These are phyloP conservation scores for Boletus smithii DNA, from an alignment of 1,284 basidiomycete species.

Conservation along the genomic window DNA sequence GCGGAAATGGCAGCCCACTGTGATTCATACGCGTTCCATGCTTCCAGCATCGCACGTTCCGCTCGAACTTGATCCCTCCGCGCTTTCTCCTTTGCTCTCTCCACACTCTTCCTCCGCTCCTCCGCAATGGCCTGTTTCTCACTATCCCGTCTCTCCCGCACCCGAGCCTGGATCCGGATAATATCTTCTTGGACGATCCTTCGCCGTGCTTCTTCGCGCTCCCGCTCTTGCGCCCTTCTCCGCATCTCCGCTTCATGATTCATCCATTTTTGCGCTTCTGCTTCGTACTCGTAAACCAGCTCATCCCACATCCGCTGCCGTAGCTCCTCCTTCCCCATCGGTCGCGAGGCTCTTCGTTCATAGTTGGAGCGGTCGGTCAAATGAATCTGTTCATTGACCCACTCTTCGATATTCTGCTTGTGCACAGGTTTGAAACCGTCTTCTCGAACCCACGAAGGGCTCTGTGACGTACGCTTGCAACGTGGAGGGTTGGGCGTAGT, in stretches of 20 bases:
- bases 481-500: slow-evolving; percentile 24
- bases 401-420: slow-evolving; percentile 53
- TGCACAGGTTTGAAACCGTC: slow-evolving; percentile 43
- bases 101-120: slow-evolving; percentile 33
- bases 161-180: slow-evolving; percentile 43
- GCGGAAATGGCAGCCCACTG: slow-evolving; percentile 51
- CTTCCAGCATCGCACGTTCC: slow-evolving; percentile 43
- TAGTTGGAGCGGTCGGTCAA: slow-evolving; percentile 31
- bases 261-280: slow-evolving; percentile 52
- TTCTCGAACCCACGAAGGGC: slow-evolving; percentile 55
- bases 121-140: slow-evolving; percentile 43
- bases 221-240: slow-evolving; percentile 40
- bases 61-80: slow-evolving; percentile 38
- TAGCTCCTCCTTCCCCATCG: slow-evolving; percentile 28
- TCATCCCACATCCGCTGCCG: slow-evolving; percentile 49
- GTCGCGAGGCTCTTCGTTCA: slow-evolving; percentile 19
- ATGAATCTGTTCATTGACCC: slow-evolving; percentile 54
- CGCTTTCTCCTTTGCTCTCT: slow-evolving; percentile 32
- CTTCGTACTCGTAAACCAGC: slow-evolving; percentile 45
- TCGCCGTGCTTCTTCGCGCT: slow-evolving; percentile 40
- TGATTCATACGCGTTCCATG: slow-evolving; percentile 60
- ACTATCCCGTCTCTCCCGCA: slow-evolving; percentile 44
- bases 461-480: slow-evolving; percentile 45
- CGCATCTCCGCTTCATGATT: slow-evolving; percentile 45
- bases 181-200: slow-evolving; percentile 48